Evolutionary conservation across 805 yeast genomes (phyloP), one percentile per base, ranked within the genome.

Genomic region (Saccharomycodes ludwigii): DNA sequence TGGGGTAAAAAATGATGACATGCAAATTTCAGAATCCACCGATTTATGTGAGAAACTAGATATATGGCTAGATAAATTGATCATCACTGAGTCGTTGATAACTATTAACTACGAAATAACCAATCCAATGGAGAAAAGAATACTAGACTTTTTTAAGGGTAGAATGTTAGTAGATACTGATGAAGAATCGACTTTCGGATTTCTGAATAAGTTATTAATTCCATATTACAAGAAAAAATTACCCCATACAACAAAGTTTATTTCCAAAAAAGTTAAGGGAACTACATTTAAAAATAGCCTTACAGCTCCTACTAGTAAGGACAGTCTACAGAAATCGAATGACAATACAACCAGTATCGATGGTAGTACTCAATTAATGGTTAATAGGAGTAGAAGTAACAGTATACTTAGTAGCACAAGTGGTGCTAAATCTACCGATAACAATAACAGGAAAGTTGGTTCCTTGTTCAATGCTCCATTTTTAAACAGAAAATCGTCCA

Each of bases 161-260:
- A 46, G 40, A 23, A 31, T 53, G 8, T 18, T 47, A 6, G 46
- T 47, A 34, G 43, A 40, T 17, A 40, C 37, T 11, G 56, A 53
- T 25, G 68, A 64, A 27, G 52, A 59, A 5, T 59, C 65, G 10
- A 53, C 66, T 0, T 40, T 49, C 13, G 73, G 71, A 4, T 73
- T 70, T 42, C 48, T 69, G 23, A 69, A 64, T 3, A 66, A 65
- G 38, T 69, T 72, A 6, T 36, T 73, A 3, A 58, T 72, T 1
- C 78, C 79, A 0, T 70, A 64, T 47, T 73, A 58, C 44, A 65
- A 58, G 30, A 63, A 62, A 34, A 63, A 55, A 36, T 48, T 70
- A 4, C 78, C 79, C 0, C 42, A 53, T 24, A 50, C 66, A 4
- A 61, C 69, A 6, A 60, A 59, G 30, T 64, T 61, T 36, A 51